Evolutionary conservation across 352 stramenopile species (phyloP).

Genomic region (Phytophthora pseudosyringae): DNA sequence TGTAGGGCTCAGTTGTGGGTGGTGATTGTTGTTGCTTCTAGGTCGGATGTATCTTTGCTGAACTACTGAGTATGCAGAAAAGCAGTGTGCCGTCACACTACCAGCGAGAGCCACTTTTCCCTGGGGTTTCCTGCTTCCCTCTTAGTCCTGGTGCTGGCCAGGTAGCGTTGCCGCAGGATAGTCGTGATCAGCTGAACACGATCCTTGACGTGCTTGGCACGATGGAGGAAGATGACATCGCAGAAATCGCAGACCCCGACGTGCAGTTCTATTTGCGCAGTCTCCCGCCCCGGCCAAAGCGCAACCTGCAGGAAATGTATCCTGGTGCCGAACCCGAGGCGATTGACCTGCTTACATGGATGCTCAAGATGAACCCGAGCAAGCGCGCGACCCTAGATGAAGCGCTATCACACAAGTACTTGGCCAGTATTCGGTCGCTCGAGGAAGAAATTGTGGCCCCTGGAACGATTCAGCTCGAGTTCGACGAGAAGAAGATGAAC

Average conservation of each 20-base stretch:
- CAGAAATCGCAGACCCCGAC: conserved; percentile 84
- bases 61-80: conserved; percentile 97
- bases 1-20: conserved; percentile 10
- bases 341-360: conserved; percentile 81
- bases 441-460: conserved; percentile 88
- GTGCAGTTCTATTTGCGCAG: conserved; percentile 86
- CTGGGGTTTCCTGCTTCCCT: conserved; percentile 92
- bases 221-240: conserved; percentile 87
- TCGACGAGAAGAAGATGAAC: conserved; percentile 88
- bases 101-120: conserved; percentile 94
- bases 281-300: conserved; percentile 67
- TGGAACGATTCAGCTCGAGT: conserved; percentile 84
- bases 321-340: conserved; percentile 81
- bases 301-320: conserved; percentile 87
- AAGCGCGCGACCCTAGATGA: conserved; percentile 86
- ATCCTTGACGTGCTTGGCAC: conserved; percentile 90
- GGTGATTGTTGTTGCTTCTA: conserved; percentile 31
- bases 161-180: conserved; percentile 82
- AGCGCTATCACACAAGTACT: conserved; percentile 83
- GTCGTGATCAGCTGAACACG: conserved; percentile 86
- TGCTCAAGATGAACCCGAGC: conserved; percentile 88
- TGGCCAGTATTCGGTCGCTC: conserved; percentile 84
- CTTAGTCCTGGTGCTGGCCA: conserved; percentile 80
- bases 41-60: conserved; percentile 96
- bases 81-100: conserved; percentile 95